Conservation (phyloP, 2,329 filamentous ascomycete species). For the Orbilia javanica region DNA sequence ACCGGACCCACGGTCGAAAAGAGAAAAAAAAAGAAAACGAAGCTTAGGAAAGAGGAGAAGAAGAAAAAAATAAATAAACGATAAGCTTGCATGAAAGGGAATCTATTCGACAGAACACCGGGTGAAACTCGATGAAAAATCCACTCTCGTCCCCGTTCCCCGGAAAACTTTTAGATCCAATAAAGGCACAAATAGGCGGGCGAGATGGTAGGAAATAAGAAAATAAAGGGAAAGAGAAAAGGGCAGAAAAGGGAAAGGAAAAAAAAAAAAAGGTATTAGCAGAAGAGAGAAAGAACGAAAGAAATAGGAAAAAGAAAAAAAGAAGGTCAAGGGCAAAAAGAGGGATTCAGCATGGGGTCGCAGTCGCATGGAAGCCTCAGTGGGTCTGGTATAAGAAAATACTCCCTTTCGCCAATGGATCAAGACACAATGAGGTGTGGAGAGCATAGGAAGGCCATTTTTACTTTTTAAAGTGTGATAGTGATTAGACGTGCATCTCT, state of each 20-base stretch:
- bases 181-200: constrained; percentile 26
- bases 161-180: constrained; percentile 31
- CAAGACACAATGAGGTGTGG: not conserved
- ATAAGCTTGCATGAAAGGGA: constrained; percentile 52
- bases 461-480: constrained; percentile 34
- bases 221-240: not conserved
- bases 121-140: constrained; percentile 1
- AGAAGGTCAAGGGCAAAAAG: not conserved
- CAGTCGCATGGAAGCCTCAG: constrained; percentile 47
- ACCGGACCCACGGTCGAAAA: not conserved
- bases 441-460: not conserved
- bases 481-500: constrained; percentile 20
- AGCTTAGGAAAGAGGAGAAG: no score
- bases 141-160: constrained; percentile 24
- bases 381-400: constrained; percentile 7
- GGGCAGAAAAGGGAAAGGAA: not conserved
- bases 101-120: not conserved
- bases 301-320: not conserved
- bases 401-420: constrained; percentile 21
- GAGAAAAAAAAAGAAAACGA: not conserved
- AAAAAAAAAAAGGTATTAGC: not conserved
- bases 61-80: constrained; percentile 14
- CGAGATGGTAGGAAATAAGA: not conserved
- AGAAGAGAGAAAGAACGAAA: no score
- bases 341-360: not conserved